Base-by-base conservation (phyloP, 208 protist genomes). In the Trypanosoma theileri region DNA sequence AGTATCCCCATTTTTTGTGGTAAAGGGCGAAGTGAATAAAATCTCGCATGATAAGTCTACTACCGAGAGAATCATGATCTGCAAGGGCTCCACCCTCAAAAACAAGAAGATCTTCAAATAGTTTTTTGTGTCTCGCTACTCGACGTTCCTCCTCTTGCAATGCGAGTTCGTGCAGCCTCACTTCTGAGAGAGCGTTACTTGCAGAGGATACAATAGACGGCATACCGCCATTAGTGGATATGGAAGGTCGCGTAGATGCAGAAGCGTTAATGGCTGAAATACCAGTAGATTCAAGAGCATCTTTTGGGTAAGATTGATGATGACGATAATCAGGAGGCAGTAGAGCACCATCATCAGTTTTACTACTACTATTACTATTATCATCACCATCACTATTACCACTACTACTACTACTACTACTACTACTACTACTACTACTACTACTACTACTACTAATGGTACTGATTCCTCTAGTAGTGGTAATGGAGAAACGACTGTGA, bases 11-110 rank as follows among this genome's bases (percentile, higher is more conserved):
- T 64, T 88, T 91, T 52, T 77, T 56, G 67, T 96, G 79, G 58
- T 96, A 94, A 9, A 96, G 71, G 26, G 84, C 85, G 64, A 94
- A 94, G 57, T 94, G 89, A 24, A 96, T 70, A 61, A 93, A 94
- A 53, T 96, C 91, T 26, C 88, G 85, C 77, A 93, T 89, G 52
- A 96, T 95, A 24, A 95, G 64, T 17, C 66, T 22, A 13, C 59
- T 77, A 24, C 86, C 89, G 6, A 95, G 79, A 1, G 83, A 81
- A 0, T 75, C 77, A 68, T 88, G 85, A 61, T 95, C 89, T 2
- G 83, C 28, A 17, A 93, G 59, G 3, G 89, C 86, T 28, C 89
- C 89, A 56, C 89, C 89, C 46, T 95, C 86, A 69, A 95, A 95
- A 46, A 93, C 89, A 44, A 95, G 63, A 74, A 95, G 81, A 69